Percentiles rank a stretch among this genome's conserved stretches.
Evolutionary conservation across 2,329 filamentous ascomycete species (phyloP).

Genomic region (Aureobasidium lini): DNA sequence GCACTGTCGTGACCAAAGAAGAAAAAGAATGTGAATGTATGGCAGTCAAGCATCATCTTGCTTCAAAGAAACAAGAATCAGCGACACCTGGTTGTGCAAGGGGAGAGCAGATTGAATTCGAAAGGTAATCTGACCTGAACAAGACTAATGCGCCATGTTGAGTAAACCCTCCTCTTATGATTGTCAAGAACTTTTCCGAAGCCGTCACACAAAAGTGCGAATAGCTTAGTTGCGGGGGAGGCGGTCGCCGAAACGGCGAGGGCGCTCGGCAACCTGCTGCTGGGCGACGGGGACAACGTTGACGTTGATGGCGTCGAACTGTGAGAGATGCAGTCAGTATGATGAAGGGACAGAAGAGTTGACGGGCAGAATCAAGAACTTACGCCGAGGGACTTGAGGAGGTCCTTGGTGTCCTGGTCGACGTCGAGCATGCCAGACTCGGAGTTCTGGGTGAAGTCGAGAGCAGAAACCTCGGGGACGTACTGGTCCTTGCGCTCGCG

Average conservation of each 20-base stretch:
- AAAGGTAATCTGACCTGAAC: background rate
- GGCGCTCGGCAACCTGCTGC: slow-evolving; percentile 77
- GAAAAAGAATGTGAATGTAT: slow-evolving; percentile 37
- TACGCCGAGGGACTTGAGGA: slow-evolving; percentile 98
- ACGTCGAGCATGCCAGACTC: slow-evolving; percentile 92
- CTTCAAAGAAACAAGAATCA: slow-evolving; percentile 47
- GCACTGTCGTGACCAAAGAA: background rate
- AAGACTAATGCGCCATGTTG: slow-evolving; percentile 12
- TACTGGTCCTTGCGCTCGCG: slow-evolving; percentile 99
- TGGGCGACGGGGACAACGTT: slow-evolving; percentile 88
- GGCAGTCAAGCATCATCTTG: slow-evolving; percentile 82
- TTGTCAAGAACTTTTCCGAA: slow-evolving; percentile 22
- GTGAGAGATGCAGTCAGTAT: slow-evolving; percentile 17
- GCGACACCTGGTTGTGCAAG: slow-evolving; percentile 70
- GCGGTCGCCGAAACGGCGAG: slow-evolving; percentile 68
- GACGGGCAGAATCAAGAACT: slow-evolving; percentile 37
- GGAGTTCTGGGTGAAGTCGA: slow-evolving; percentile 93
- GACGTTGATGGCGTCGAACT: slow-evolving; percentile 98
- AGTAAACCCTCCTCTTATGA: background rate
- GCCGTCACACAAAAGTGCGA: slow-evolving; percentile 17
- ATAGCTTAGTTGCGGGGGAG: slow-evolving; percentile 25
- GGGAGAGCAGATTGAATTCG: slow-evolving; percentile 18
- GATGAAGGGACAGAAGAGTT: background rate
- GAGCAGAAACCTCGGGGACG: slow-evolving; percentile 95
- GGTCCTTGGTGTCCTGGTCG: slow-evolving; percentile 96